Percentiles rank a stretch among this genome's conserved stretches.
Conservation (phyloP, 129 eudicot genomes). For the Sambucus nigra region DNA sequence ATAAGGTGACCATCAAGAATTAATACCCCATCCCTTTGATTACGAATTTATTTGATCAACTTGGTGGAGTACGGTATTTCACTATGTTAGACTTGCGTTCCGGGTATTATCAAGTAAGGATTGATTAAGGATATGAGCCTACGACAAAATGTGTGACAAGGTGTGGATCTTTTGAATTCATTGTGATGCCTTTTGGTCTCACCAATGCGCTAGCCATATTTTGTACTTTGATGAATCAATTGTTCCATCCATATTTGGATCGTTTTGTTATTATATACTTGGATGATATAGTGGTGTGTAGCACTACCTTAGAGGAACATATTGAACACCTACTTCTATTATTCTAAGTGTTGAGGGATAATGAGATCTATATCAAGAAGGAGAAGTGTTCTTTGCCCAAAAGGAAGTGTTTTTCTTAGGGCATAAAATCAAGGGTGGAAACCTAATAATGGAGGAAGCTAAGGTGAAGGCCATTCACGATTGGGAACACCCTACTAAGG, state of each 20-base stretch:
- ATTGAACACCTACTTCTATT: not conserved
- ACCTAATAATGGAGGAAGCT: slow-evolving; percentile 3
- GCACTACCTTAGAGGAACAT: slow-evolving; percentile 1
- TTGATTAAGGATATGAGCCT: slow-evolving; percentile 4
- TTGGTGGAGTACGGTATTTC: not conserved
- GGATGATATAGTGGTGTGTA: slow-evolving; percentile 2
- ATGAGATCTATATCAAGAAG: slow-evolving; percentile 3
- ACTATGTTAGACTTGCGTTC: slow-evolving; percentile 7
- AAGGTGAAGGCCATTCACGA: slow-evolving; percentile 8
- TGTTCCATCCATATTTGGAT: slow-evolving; percentile 1
- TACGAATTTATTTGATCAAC: slow-evolving; percentile 7
- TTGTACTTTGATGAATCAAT: too few relatives aligned
- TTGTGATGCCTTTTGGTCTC: slow-evolving; percentile 4
- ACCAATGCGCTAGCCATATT: slow-evolving; percentile 1
- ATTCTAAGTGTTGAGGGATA: slow-evolving; percentile 6
- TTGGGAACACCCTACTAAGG: not conserved
- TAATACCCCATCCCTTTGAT: slow-evolving; percentile 7
- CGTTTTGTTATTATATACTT: slow-evolving; percentile 11
- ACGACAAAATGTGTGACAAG: slow-evolving; percentile 14
- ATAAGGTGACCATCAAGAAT: slow-evolving; percentile 14
- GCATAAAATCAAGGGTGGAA: not conserved
- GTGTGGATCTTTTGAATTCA: slow-evolving; percentile 9
- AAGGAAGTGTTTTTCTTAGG: slow-evolving; percentile 5
- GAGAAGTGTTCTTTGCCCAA: slow-evolving; percentile 15
- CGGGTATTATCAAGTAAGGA: slow-evolving; percentile 7